Base-by-base conservation (phyloP, 139 green algal species). In the Dunaliella primolecta region DNA sequence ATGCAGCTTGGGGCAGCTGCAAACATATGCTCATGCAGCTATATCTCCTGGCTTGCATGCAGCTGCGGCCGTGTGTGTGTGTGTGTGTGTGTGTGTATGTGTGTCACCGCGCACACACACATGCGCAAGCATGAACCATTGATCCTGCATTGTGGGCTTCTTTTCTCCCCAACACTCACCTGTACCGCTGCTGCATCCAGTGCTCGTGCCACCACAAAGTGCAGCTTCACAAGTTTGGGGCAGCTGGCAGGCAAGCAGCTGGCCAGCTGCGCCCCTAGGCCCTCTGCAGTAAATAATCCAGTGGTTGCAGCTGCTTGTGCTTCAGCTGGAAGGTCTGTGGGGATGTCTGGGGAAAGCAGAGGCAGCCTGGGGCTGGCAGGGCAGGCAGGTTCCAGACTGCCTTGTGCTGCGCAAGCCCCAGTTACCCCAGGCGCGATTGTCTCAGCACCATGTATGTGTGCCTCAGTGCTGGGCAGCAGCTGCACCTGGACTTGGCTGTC, bases 211-310 rank as follows among this genome's bases (percentile, higher is more conserved):
- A 80, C 75, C 75, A 36, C 75, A 36, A 80, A 80, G 29, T 80
- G 75, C n/a, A 80, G 75, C 75, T 80, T 80, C n/a, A 80, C 29
- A 33, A 33, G n/a, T 2, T 29, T 80, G 75, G 75, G 75, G 75
- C 75, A 80, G 29, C 11, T 33, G n/a, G n/a, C 30, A 23, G 75
- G 75, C 75, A 80, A 11, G 75, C 75, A 80, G n/a, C 33, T 33
- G 32, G 75, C 75, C 75, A 80, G 75, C 75, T 80, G 75, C 75
- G 36, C 29, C n/a, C 75, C 46, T 15, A 64, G 46, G 46, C 46
- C 46, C 46, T 64, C 46, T 15, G 75, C n/a, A 80, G 7, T 38
- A 11, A 80, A 27, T 7, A 25, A 25, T 77, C 70, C 70, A 77
- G 7, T 2, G 30, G 75, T 33, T 36, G 29, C 29, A 36, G n/a